Evolutionary conservation across 495 filamentous ascomycete genomes (phyloP), one percentile per base, ranked within the genome.

Genomic region (Cudoniella acicularis): DNA sequence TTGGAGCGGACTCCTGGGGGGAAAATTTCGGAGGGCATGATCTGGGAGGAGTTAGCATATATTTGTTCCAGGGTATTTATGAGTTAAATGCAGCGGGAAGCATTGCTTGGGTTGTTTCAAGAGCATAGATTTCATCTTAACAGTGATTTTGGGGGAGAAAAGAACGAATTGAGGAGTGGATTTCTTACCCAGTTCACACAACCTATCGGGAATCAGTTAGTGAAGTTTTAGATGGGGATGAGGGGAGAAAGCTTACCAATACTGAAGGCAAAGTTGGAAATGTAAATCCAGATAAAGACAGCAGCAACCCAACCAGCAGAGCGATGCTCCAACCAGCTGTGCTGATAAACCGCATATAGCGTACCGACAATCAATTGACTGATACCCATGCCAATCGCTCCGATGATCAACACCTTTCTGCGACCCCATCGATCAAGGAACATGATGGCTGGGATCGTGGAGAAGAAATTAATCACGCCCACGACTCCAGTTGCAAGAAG

Each of bases 1-100:
- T 86, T 87, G 42, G 84, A 81, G 72, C 89, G 80, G 42, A 86
- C 81, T 59, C 85, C 79, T 24, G 89, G 76, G 10, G 90, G 84
- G 75, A 85, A 87, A 59, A 92, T 76, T 70, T 91, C 84, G n/a
- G 88, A 78, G 20, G 87, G 85, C 69, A 92, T 90, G 52, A 87
- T 80, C 87, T 87, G 90, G 54, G 83, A 83, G 8, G 73, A 77
- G 0, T 79, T 81, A 22, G 80, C 82, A 81, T 82, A 85, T 13
- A 88, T 91, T 17, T 88, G 74, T 1, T 87, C 87, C 65, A 88
- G 92, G 1, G 86, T 77, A 1, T 83, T 85, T 45, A 90, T 83
- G 60, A 92, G 88, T 1, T 92, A 80, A 64, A 91, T 92, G 0
- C 80, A 88, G 50, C 82, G 86, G 0, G 87, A n/a, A n/a, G n/a